Percentiles rank a stretch among this genome's conserved stretches.
Conservation (phyloP, 2,329 filamentous ascomycete genomes). For the Coleophoma crateriformis region DNA sequence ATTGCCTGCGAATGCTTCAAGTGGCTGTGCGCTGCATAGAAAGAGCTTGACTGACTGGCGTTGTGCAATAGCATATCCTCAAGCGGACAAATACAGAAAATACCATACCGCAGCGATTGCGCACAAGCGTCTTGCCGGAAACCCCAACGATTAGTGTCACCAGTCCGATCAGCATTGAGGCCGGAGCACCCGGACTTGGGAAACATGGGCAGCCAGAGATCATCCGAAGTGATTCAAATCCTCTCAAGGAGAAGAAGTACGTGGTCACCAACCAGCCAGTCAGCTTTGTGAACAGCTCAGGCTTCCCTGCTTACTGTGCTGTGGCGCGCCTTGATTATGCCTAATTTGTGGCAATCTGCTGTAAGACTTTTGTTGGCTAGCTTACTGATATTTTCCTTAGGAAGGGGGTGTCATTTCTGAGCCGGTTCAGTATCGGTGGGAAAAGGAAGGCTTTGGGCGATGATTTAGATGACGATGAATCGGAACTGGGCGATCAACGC, state of each 20-base stretch:
- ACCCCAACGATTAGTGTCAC: slow-evolving; percentile 37
- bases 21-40: neutral
- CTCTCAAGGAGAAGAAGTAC: slow-evolving; percentile 60
- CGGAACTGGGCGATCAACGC: slow-evolving; percentile 62
- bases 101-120: slow-evolving; percentile 44
- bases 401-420: slow-evolving; percentile 87
- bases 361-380: no score
- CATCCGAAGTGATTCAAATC: slow-evolving; percentile 20
- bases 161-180: slow-evolving; percentile 9
- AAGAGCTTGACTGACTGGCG: slow-evolving; percentile 12
- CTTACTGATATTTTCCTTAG: slow-evolving; percentile 34
- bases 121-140: slow-evolving; percentile 46
- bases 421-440: slow-evolving; percentile 65
- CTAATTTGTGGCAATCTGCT: neutral
- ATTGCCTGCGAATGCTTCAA: neutral
- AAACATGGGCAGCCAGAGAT: slow-evolving; percentile 31
- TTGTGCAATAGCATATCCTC: slow-evolving; percentile 45
- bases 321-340: slow-evolving; percentile 12
- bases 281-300: neutral
- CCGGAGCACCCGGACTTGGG: slow-evolving; percentile 10
- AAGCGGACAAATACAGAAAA: slow-evolving; percentile 61
- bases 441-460: slow-evolving; percentile 63
- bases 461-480: slow-evolving; percentile 54
- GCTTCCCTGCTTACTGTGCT: slow-evolving; percentile 10
- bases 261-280: slow-evolving; percentile 16